These are phyloP conservation scores for Capniomyces stellatus DNA, from an alignment of 371 early-diverging fungal genomes.

Conservation along the genomic window DNA sequence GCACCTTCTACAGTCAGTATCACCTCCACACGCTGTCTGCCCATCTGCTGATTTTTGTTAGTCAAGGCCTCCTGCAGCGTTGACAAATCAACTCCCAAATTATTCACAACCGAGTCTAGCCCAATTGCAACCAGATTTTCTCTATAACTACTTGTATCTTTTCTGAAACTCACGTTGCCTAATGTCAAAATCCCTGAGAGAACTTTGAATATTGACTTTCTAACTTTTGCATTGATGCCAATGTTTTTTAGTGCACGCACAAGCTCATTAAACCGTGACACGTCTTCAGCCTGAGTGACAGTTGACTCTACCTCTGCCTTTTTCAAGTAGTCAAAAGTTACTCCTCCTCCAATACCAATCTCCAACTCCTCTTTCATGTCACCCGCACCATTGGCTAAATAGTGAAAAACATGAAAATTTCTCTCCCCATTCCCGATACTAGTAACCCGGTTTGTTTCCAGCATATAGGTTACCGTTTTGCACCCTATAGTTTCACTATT, in stretches of 20 bases:
- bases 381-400: slow-evolving; percentile 45
- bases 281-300: slow-evolving; percentile 28
- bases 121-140: slow-evolving; percentile 38
- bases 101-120: slow-evolving; percentile 39
- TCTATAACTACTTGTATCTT: slow-evolving; percentile 25
- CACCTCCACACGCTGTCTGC: slow-evolving; percentile 66
- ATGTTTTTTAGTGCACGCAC: slow-evolving; percentile 54
- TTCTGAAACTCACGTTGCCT: slow-evolving; percentile 71
- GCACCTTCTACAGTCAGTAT: slow-evolving; percentile 65
- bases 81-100: slow-evolving; percentile 57
- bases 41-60: slow-evolving; percentile 41
- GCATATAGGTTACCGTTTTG: slow-evolving; percentile 66
- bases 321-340: slow-evolving; percentile 20
- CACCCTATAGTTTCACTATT: slow-evolving; percentile 68
- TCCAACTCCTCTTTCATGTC: slow-evolving; percentile 36
- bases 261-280: slow-evolving; percentile 38
- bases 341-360: slow-evolving; percentile 7
- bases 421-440: slow-evolving; percentile 43
- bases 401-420: slow-evolving; percentile 84
- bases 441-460: slow-evolving; percentile 66
- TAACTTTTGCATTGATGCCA: slow-evolving; percentile 63
- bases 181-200: slow-evolving; percentile 78
- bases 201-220: slow-evolving; percentile 64
- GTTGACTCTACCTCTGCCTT: slow-evolving; percentile 28
- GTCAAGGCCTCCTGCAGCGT: slow-evolving; percentile 53